These are phyloP conservation scores for Chloris gayana DNA, from an alignment of 176 grass and related monocot genomes.

Conservation along the genomic window DNA sequence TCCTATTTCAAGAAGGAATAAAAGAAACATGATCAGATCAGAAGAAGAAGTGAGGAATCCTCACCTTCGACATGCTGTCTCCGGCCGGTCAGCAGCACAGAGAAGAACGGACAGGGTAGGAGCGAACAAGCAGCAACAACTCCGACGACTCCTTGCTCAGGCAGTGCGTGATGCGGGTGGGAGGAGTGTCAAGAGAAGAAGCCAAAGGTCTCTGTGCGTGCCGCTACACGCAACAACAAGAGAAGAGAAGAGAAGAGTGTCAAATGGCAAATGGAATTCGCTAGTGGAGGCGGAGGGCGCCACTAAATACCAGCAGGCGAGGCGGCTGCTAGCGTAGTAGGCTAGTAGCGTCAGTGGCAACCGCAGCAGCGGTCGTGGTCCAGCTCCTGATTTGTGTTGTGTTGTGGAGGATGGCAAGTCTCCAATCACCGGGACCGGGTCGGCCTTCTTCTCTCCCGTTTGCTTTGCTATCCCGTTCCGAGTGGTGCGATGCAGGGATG, in stretches of 20 bases:
- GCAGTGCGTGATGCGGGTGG: background rate
- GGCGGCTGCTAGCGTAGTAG: background rate
- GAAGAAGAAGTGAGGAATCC: background rate
- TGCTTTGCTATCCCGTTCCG: too few species aligned
- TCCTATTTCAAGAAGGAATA: background rate
- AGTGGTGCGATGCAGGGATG: too few species aligned
- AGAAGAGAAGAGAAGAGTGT: too few species aligned
- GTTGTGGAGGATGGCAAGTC: conserved; percentile 2
- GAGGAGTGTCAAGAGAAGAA: background rate
- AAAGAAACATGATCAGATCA: background rate
- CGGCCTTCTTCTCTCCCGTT: too few species aligned
- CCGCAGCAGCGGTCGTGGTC: conserved; percentile 5
- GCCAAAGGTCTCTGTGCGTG: conserved; percentile 6
- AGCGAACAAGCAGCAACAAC: background rate
- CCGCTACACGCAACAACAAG: conserved; percentile 11
- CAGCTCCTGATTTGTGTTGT: background rate
- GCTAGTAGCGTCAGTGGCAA: background rate
- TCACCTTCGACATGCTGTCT: conserved; percentile 56
- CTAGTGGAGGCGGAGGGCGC: background rate
- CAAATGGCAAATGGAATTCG: background rate
- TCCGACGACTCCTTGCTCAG: background rate
- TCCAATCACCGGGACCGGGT: background rate
- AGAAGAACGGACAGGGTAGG: background rate
- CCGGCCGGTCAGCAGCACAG: background rate
- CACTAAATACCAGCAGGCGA: conserved; percentile 26